Percentiles rank a stretch among this genome's conserved stretches.
These are phyloP conservation scores for Cryptococcus amylolentus DNA, from an alignment of 1,284 basidiomycete species.

Conservation along the genomic window DNA sequence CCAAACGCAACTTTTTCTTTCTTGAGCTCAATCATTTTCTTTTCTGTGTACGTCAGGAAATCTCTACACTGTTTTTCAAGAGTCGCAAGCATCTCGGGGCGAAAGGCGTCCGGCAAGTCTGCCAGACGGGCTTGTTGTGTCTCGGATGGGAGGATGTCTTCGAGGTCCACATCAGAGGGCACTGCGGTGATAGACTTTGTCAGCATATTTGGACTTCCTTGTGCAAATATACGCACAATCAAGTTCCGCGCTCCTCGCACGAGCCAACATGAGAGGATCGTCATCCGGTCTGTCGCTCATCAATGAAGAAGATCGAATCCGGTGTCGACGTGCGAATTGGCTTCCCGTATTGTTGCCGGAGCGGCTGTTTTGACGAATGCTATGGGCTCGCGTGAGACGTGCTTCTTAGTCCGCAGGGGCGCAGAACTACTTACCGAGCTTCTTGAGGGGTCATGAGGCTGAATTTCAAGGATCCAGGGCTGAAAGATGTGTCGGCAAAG, in stretches of 20 bases:
- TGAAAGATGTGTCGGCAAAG: conserved; percentile 15
- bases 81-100: conserved; percentile 31
- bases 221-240: conserved; percentile 14
- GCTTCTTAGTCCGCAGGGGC: not conserved
- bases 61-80: conserved; percentile 39
- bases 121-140: conserved; percentile 12
- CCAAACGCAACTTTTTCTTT: conserved; percentile 20
- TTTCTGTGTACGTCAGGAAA: conserved; percentile 38
- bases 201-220: not conserved
- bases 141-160: conserved; percentile 3
- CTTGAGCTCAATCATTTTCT: conserved; percentile 9
- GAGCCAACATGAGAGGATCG: conserved; percentile 13
- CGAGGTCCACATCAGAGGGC: conserved; percentile 1
- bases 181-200: not conserved
- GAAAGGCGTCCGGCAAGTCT: conserved; percentile 27
- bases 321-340: not conserved
- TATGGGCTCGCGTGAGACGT: not conserved
- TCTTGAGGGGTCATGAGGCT: conserved; percentile 42
- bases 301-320: conserved; percentile 10
- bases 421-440: conserved; percentile 14
- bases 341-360: conserved; percentile 4
- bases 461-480: conserved; percentile 19
- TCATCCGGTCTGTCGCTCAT: conserved; percentile 20
- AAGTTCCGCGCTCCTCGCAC: conserved; percentile 15
- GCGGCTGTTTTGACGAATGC: conserved; percentile 8